Evolutionary conservation across 2,329 filamentous ascomycete genomes (phyloP), one percentile per base, ranked within the genome.

Genomic region (Aspergillus niger): DNA sequence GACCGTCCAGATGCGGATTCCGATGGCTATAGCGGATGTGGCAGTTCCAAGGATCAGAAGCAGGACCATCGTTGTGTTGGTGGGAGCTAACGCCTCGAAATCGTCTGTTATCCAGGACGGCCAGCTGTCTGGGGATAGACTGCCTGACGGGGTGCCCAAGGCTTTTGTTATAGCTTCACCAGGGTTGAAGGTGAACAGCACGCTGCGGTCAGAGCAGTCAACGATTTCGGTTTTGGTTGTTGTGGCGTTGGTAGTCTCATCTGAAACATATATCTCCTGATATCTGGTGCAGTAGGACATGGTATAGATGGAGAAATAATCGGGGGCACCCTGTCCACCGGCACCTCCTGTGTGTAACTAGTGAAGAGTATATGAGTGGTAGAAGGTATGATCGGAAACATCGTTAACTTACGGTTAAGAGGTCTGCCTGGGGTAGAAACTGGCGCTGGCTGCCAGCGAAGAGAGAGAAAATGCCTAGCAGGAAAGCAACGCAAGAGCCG

Each of bases 241-340:
- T 3, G 52, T 60, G 32, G 22, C 36, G 32, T 43, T 49, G 26
- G 24, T 52, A 30, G 51, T 55, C 41, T 49, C 57, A 8, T 51
- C 49, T 13, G 51, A 24, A 1, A 32, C 26, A 28, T 43, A 44
- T 11, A 15, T 32, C 8, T 52, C 52, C 4, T 48, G 39, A 15
- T 51, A 49, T 2, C 58, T 53, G 3, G 41, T 53, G 17, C 58
- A 60, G 47, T 60, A 60, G 10, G 58, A 60, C 58, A 60, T 60
- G 22, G 54, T 38, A 13, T 60, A 60, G 2, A 60, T 36, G 24
- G 52, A 47, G 52, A 60, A 60, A 32, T 56, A 60, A 36, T 60
- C 58, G 17, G 58, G 58, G 1, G 52, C 53, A 1, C 52, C 52
- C 11, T n/a, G 15, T 15, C 28, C 58, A 17, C 54, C 30, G 26